Evolutionary conservation across 345 rosid genomes (phyloP).

Genomic region (Eucalyptus polyanthemos): DNA sequence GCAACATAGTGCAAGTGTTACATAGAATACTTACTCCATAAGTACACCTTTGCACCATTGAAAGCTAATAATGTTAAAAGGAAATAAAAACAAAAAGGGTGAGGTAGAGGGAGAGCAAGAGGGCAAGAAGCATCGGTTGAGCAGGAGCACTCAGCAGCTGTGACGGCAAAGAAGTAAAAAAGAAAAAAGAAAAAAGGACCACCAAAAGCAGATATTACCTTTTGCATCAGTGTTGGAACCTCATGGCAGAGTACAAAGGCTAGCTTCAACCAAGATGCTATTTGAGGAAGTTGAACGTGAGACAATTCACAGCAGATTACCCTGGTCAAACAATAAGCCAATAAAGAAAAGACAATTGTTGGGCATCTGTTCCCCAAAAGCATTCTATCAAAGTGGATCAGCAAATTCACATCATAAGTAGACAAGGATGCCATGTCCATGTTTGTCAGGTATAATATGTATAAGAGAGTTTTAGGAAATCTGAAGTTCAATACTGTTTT

Average conservation of each 20-base stretch:
- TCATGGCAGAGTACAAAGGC: slow-evolving; percentile 81
- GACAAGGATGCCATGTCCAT: neutral
- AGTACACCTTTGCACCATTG: neutral
- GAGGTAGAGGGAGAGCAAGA: neutral
- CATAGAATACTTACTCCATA: neutral
- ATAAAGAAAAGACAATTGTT: neutral
- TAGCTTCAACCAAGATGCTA: slow-evolving; percentile 54
- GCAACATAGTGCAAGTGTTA: neutral
- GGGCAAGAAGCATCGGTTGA: neutral
- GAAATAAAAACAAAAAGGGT: neutral
- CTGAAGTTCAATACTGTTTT: neutral
- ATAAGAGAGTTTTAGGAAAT: neutral
- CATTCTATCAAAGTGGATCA: neutral
- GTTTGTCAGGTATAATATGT: neutral
- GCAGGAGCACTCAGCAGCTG: neutral
- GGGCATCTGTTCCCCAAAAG: neutral
- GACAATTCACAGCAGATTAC: slow-evolving; percentile 47
- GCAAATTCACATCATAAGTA: neutral
- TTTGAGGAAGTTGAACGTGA: slow-evolving; percentile 28
- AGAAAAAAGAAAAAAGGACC: neutral
- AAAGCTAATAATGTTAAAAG: neutral
- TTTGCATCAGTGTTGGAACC: slow-evolving; percentile 58
- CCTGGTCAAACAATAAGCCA: slow-evolving; percentile 28
- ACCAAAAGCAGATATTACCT: slow-evolving; percentile 31
- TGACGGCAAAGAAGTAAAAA: neutral